Evolutionary conservation across 2,329 filamentous ascomycete genomes (phyloP).

Genomic region (Apiospora marii): DNA sequence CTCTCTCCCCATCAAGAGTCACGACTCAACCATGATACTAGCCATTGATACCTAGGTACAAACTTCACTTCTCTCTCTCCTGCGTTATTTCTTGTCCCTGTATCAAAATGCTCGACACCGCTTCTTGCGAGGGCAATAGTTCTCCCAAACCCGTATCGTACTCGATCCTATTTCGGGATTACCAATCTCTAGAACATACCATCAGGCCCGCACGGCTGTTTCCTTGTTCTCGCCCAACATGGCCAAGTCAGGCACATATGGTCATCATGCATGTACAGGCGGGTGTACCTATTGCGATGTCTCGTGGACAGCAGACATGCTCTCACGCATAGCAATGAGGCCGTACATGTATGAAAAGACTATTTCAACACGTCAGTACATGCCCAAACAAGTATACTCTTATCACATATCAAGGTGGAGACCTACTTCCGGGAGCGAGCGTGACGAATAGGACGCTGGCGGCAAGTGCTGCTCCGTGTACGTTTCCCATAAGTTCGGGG

Average conservation of each 20-base stretch:
- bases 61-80: slow-evolving; percentile 1
- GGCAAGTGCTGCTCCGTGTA: slow-evolving; percentile 52
- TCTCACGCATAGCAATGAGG: slow-evolving; percentile 57
- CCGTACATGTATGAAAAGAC: slow-evolving; percentile 60
- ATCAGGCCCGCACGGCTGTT: slow-evolving; percentile 11
- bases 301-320: slow-evolving; percentile 36
- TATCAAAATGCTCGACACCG: slow-evolving; percentile 17
- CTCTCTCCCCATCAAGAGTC: neutral
- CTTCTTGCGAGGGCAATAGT: slow-evolving; percentile 11
- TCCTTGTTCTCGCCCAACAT: slow-evolving; percentile 7
- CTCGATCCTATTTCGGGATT: slow-evolving; percentile 15
- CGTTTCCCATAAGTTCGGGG: slow-evolving; percentile 49
- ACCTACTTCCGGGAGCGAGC: slow-evolving; percentile 55
- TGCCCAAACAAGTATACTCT: neutral
- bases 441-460: slow-evolving; percentile 55
- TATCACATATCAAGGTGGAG: neutral
- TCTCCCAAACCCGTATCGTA: neutral
- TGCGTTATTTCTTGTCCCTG: slow-evolving; percentile 11
- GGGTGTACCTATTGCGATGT: neutral
- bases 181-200: slow-evolving; percentile 15
- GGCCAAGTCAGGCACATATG: slow-evolving; percentile 5
- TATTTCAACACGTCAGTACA: slow-evolving; percentile 38
- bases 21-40: neutral
- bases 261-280: slow-evolving; percentile 3
- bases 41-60: slow-evolving; percentile 22